Percentiles rank a stretch among this genome's conserved stretches.
Evolutionary conservation across 495 filamentous ascomycete species (phyloP).

Genomic region (Penicillium chermesinum): DNA sequence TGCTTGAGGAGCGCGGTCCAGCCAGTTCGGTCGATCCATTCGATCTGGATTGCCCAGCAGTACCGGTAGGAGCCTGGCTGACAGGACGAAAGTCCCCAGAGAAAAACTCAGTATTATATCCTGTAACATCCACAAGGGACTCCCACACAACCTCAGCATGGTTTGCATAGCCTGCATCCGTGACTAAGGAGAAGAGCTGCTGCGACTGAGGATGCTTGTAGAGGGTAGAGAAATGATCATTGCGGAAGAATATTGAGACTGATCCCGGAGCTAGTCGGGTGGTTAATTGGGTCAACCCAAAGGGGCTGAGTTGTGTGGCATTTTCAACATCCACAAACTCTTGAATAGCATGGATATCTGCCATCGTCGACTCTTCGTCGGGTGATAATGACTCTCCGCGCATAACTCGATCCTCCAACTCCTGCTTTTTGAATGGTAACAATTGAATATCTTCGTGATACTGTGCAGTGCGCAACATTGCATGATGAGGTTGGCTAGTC

Average conservation of each 20-base stretch:
- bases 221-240: conserved; percentile 92
- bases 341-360: conserved; percentile 78
- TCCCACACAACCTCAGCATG: conserved; percentile 97
- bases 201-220: conserved; percentile 72
- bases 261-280: conserved; percentile 63
- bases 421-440: conserved; percentile 79
- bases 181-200: conserved; percentile 75
- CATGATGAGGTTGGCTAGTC: conserved; percentile 55
- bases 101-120: conserved; percentile 76
- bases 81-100: conserved; percentile 88
- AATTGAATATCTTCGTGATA: conserved; percentile 91
- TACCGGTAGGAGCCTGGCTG: conserved; percentile 43
- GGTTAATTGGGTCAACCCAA: conserved; percentile 68
- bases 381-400: conserved; percentile 40
- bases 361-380: conserved; percentile 68
- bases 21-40: conserved; percentile 18
- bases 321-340: conserved; percentile 65
- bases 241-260: conserved; percentile 86
- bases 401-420: conserved; percentile 73
- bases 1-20: conserved; percentile 29
- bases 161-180: conserved; percentile 81
- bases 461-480: conserved; percentile 65
- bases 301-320: conserved; percentile 79
- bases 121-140: conserved; percentile 79
- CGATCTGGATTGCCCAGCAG: not conserved